Evolutionary conservation across 768 basidiomycete genomes (phyloP).

Genomic region (Boletus rubroflammeus): DNA sequence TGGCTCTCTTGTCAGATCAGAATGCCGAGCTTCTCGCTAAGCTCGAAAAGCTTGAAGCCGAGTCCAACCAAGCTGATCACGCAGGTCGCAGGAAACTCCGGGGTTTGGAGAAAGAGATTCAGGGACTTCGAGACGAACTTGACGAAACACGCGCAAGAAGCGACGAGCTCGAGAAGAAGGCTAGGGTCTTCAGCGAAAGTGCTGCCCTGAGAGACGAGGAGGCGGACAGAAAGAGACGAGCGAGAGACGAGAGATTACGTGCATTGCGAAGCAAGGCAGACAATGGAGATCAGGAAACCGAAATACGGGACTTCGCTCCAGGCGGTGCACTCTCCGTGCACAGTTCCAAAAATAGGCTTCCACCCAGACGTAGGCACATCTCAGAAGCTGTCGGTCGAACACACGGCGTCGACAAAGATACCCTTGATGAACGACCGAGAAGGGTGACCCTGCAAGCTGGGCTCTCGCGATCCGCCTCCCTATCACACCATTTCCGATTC

Average conservation of each 20-base stretch:
- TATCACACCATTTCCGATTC: constrained; percentile 20
- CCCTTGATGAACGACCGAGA: constrained; percentile 14
- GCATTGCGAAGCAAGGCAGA: constrained; percentile 44
- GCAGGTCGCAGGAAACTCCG: constrained; percentile 66
- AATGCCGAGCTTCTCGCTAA: constrained; percentile 77
- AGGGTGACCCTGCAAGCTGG: constrained; percentile 18
- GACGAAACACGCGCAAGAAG: constrained; percentile 71
- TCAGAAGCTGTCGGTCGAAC: constrained; percentile 24
- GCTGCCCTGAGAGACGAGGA: constrained; percentile 29
- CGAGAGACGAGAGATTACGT: constrained; percentile 50
- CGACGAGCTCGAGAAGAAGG: constrained; percentile 67
- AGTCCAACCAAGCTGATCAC: constrained; percentile 62
- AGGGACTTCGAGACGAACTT: constrained; percentile 65
- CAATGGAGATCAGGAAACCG: constrained; percentile 29
- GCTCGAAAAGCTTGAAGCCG: constrained; percentile 70
- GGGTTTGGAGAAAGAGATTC: constrained; percentile 78
- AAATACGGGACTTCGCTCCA: constrained; percentile 61
- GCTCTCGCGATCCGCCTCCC: constrained; percentile 25
- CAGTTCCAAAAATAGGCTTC: constrained; percentile 17
- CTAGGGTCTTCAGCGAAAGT: constrained; percentile 38
- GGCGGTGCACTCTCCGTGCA: constrained; percentile 39
- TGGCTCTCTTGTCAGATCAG: constrained; percentile 73
- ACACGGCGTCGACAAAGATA: constrained; percentile 5
- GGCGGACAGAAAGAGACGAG: constrained; percentile 27
- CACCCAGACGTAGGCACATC: constrained; percentile 27